Base-by-base conservation (phyloP, 179 eudicot genomes). In the Beta corolliflora region DNA sequence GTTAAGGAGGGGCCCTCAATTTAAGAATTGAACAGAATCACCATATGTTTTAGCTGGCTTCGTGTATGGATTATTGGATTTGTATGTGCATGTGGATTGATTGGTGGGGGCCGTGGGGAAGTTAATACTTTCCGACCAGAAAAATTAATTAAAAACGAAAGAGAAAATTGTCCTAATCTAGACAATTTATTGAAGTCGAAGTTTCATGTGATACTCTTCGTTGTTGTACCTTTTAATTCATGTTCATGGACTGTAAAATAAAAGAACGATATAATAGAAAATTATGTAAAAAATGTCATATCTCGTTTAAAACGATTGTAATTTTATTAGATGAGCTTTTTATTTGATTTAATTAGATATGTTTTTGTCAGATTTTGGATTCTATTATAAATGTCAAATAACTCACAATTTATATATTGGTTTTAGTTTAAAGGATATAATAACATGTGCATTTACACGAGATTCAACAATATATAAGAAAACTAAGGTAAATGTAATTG, bases 71-170 rank as follows among this genome's bases (percentile, higher is more conserved):
- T 50, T 19, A 36, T 65, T 44, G 31, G 3, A 9, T 9, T 71
- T 53, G 23, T 81, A 77, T 81, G 84, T 79, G 81, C 81, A 81
- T 81, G 81, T 81, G 73, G 79, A 77, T 81, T 75, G 46, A 31
- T 11, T 81, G 81, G 87, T 78, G 84, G 25, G 25, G 25, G 25
- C 25, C 25, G 25, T 25, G 25, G 84, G 73, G 45, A 68, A 9
- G 9, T 53, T 48, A 6, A 53, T 53, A 5, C 13, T 83, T 16
- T 71, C 76, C 63, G 19, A 73, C 81, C 84, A 80, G 50, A 80
- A 8, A 46, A 81, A 63, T 60, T 60, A 29, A 29, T 0, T 7
- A 58, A 50, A 12, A 36, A 36, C 4, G 65, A 46, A 55, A 23
- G 25, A 25, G 6, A 54, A 18, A 21, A 41, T 19, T 75, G 71